Evolutionary conservation across 2,329 filamentous ascomycete species (phyloP).

Genomic region (Knufia fluminis): DNA sequence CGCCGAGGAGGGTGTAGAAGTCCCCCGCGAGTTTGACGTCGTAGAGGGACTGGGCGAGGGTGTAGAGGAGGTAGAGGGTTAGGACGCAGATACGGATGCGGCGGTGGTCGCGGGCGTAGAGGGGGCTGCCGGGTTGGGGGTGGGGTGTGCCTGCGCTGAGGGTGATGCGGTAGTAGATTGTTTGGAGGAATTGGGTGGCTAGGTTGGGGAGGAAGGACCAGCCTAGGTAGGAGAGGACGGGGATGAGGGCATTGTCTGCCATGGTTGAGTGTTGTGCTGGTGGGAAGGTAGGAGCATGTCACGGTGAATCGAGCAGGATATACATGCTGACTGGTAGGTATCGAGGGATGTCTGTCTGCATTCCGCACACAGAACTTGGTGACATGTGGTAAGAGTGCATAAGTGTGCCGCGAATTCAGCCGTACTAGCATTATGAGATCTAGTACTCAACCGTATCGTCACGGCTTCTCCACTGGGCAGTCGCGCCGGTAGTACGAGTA

Average conservation of each 20-base stretch:
- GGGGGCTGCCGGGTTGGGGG: conserved; percentile 57
- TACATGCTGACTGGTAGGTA: too few species aligned
- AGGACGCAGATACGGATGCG: conserved; percentile 79
- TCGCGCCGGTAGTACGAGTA: too few species aligned
- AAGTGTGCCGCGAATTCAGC: background rate
- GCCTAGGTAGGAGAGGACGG: conserved; percentile 47
- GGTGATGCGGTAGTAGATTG: conserved; percentile 74
- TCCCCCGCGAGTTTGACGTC: conserved; percentile 61
- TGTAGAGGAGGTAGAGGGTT: conserved; percentile 76
- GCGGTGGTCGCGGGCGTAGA: conserved; percentile 64
- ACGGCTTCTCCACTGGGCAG: too few species aligned
- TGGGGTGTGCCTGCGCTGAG: conserved; percentile 83
- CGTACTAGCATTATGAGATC: too few species aligned
- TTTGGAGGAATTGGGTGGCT: conserved; percentile 67
- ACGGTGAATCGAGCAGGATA: background rate
- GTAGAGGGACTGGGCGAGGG: conserved; percentile 84
- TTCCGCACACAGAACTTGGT: background rate
- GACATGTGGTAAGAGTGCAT: background rate
- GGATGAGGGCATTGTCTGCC: conserved; percentile 30
- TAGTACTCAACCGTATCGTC: background rate
- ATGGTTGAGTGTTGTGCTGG: conserved; percentile 12
- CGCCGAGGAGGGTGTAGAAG: conserved; percentile 69
- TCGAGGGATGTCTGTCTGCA: too few species aligned
- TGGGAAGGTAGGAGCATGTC: background rate
- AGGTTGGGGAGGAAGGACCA: conserved; percentile 64